Conservation (phyloP, 306 rosid species). For the Lathyrus sativus region DNA sequence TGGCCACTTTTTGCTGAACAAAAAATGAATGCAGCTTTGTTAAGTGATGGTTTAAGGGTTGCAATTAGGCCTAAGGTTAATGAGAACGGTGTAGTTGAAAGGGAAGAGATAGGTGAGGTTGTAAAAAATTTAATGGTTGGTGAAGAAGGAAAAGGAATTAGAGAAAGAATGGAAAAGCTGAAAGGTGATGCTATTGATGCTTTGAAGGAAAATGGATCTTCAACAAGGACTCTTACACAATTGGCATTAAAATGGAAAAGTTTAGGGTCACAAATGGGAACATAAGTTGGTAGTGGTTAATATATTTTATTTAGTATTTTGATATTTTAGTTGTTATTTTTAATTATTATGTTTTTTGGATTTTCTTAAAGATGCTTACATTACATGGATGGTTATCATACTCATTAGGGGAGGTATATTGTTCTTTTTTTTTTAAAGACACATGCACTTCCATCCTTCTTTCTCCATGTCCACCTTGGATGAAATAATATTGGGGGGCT, state of each 20-base stretch:
- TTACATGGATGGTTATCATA: too few relatives aligned
- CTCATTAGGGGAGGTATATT: too few relatives aligned
- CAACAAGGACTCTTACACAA: slow-evolving; percentile 38
- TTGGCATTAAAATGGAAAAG: slow-evolving; percentile 35
- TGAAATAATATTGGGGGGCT: too few relatives aligned
- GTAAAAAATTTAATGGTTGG: slow-evolving; percentile 38
- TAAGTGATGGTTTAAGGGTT: slow-evolving; percentile 40
- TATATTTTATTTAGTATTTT: too few relatives aligned
- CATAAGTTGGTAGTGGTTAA: too few relatives aligned
- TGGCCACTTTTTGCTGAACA: slow-evolving; percentile 50
- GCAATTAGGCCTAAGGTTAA: slow-evolving; percentile 37
- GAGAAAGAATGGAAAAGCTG: slow-evolving; percentile 29
- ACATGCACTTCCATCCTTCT: too few relatives aligned
- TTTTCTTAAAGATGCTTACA: too few relatives aligned
- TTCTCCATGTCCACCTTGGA: too few relatives aligned
- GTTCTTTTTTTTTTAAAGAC: too few relatives aligned
- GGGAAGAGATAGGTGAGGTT: slow-evolving; percentile 39
- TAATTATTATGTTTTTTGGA: too few relatives aligned
- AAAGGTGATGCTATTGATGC: slow-evolving; percentile 34
- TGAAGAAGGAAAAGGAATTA: slow-evolving; percentile 40
- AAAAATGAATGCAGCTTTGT: slow-evolving; percentile 38
- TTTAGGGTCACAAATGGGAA: neutral
- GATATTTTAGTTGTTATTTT: too few relatives aligned
- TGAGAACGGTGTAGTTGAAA: slow-evolving; percentile 38
- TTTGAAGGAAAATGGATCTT: slow-evolving; percentile 38